Percentiles rank a stretch among this genome's conserved stretches.
Conservation (phyloP, 371 early-diverging fungal species). For the Mucor irregularis region DNA sequence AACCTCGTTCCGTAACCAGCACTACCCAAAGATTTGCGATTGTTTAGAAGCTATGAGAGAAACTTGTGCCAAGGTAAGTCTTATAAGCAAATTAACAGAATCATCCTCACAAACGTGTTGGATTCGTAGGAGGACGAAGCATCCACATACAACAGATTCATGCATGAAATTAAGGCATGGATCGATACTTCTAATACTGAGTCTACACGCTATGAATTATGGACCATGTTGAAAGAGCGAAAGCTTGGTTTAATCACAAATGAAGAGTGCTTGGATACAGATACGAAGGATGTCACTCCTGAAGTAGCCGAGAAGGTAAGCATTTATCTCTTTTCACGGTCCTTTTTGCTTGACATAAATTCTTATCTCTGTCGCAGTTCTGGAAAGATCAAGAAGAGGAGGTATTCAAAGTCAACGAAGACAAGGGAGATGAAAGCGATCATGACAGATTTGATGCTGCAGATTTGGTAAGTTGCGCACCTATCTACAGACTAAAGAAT, state of each 20-base stretch:
- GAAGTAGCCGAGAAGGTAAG: constrained; percentile 35
- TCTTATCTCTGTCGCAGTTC: not conserved
- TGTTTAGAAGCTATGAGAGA: constrained; percentile 55
- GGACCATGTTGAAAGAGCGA: constrained; percentile 32
- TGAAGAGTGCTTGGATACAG: constrained; percentile 38
- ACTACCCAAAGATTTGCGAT: constrained; percentile 52
- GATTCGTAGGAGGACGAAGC: constrained; percentile 37
- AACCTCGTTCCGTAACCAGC: constrained; percentile 56
- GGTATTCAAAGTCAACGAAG: not conserved
- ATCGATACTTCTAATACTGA: constrained; percentile 20
- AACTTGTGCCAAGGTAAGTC: constrained; percentile 31
- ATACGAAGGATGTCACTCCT: constrained; percentile 14
- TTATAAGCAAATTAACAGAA: no score
- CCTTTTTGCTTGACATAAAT: not conserved
- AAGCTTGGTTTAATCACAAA: constrained; percentile 37
- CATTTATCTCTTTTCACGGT: not conserved
- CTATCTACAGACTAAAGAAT: no score
- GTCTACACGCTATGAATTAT: constrained; percentile 34
- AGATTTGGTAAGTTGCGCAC: constrained; percentile 23
- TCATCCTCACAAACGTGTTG: not conserved
- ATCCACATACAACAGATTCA: constrained; percentile 41
- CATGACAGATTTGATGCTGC: constrained; percentile 11
- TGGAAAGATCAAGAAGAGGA: not conserved
- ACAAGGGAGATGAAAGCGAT: constrained; percentile 1
- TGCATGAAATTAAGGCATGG: constrained; percentile 29